Evolutionary conservation across 164 flowering plant genomes (phyloP), one percentile per base, ranked within the genome.

Genomic region (Malania oleifera): DNA sequence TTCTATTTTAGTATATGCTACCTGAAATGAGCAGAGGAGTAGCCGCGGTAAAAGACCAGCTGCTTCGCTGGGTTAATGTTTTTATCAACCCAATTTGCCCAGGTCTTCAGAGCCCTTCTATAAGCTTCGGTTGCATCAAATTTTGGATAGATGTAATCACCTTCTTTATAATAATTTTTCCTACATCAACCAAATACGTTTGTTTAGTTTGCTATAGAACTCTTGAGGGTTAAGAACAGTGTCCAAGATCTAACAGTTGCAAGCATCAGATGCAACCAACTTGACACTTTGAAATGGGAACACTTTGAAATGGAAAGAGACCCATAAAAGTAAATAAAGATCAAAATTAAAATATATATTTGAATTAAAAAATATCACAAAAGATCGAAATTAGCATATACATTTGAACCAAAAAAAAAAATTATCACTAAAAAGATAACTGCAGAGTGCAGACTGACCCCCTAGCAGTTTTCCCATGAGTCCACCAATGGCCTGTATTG

Each of bases 401-500:
- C 24, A 27, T 38, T 41, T 24, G 19, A 12, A 11, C 2, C 27
- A 20, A 10, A 19, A 19, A 34, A 10, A 20, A n/a, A 0, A 31
- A 31, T 4, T 31, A 9, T 9, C 13, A 37, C 0, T 18, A 38
- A 56, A 7, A 64, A 52, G 53, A 47, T 54, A n/a, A n/a, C n/a
- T n/a, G n/a, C n/a, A n/a, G n/a, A n/a, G n/a, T 29, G 31, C 28
- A 52, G 46, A 61, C 70, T 31, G 56, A 92, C 98, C 98, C 96
- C 27, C 92, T 76, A 44, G 96, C 77, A 62, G 96, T 92, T 70
- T 89, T 92, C 70, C 95, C 92, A 73, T 89, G 98, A 70, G 86
- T 72, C 96, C 96, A 91, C 98, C 98, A 91, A 62, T 91, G 98
- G 20, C 95, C 98, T 28, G 96, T 87, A 66, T 89, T 91, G 67